Evolutionary conservation across 1,284 basidiomycete genomes (phyloP).

Genomic region (Ceraceosorus guamensis): DNA sequence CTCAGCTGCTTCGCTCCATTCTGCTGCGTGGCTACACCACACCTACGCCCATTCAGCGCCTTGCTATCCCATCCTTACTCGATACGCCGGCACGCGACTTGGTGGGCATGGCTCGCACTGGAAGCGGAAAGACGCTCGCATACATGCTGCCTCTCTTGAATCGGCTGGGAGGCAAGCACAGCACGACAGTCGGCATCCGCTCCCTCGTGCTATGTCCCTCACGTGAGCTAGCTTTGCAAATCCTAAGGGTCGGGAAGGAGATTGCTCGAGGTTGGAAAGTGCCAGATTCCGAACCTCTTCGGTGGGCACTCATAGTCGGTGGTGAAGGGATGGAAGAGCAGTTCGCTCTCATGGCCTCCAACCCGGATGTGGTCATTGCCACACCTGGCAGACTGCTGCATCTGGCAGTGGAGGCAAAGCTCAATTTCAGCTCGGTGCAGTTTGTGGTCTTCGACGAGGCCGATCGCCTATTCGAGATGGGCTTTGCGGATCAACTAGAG

Average conservation of each 20-base stretch:
- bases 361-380: slow-evolving; percentile 65
- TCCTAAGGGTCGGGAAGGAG: slow-evolving; percentile 89
- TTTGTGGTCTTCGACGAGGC: slow-evolving; percentile 97
- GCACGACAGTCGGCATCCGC: slow-evolving; percentile 71
- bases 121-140: slow-evolving; percentile 94
- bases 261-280: slow-evolving; percentile 62
- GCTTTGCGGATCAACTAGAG: slow-evolving; percentile 82
- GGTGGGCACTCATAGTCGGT: slow-evolving; percentile 92
- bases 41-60: slow-evolving; percentile 92
- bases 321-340: slow-evolving; percentile 94
- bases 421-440: slow-evolving; percentile 79
- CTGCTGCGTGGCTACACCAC: slow-evolving; percentile 87
- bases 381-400: slow-evolving; percentile 95
- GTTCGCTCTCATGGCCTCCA: slow-evolving; percentile 87
- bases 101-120: slow-evolving; percentile 96
- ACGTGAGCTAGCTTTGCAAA: slow-evolving; percentile 87
- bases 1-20: slow-evolving; percentile 73
- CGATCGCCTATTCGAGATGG: slow-evolving; percentile 94
- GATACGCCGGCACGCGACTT: slow-evolving; percentile 81
- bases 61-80: slow-evolving; percentile 78
- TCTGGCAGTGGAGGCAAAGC: slow-evolving; percentile 90
- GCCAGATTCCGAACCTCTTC: slow-evolving; percentile 60
- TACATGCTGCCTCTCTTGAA: slow-evolving; percentile 91
- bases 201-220: slow-evolving; percentile 85
- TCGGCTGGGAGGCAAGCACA: slow-evolving; percentile 72